Conservation (phyloP, 139 green algal species). For the Volvox africanus region DNA sequence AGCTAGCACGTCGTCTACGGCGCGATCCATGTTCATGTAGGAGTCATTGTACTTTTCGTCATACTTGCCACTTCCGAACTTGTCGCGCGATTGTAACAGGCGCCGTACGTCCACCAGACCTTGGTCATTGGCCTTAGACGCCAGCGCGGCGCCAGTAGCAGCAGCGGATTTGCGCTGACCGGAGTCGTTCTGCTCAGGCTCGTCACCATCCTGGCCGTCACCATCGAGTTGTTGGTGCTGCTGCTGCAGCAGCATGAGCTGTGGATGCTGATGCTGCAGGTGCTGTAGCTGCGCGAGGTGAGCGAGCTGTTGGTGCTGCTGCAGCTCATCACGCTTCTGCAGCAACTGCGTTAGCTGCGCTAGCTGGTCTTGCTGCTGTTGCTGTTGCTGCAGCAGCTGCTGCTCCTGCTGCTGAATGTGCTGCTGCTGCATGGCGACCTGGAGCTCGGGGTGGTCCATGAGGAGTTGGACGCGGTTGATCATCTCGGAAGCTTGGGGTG, state of each 20-base stretch:
- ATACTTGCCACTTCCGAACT: conserved; percentile 5
- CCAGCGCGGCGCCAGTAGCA: background rate
- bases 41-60: background rate
- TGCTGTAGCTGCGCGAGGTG: background rate
- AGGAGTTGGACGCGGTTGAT: background rate
- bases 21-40: background rate
- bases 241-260: conserved; percentile 18
- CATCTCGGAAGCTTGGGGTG: conserved; percentile 3
- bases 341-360: conserved; percentile 10
- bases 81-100: background rate
- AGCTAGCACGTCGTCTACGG: background rate
- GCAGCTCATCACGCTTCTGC: background rate
- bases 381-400: conserved; percentile 12
- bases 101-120: background rate
- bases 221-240: background rate
- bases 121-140: background rate
- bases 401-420: background rate
- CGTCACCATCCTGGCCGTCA: background rate
- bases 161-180: background rate
- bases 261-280: conserved; percentile 7
- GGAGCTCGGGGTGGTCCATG: conserved; percentile 27
- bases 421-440: background rate
- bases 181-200: background rate
- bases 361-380: background rate
- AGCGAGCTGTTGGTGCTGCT: conserved; percentile 12